Conservation (phyloP, 176 grass and related monocot species). For the Stipa capillata region DNA sequence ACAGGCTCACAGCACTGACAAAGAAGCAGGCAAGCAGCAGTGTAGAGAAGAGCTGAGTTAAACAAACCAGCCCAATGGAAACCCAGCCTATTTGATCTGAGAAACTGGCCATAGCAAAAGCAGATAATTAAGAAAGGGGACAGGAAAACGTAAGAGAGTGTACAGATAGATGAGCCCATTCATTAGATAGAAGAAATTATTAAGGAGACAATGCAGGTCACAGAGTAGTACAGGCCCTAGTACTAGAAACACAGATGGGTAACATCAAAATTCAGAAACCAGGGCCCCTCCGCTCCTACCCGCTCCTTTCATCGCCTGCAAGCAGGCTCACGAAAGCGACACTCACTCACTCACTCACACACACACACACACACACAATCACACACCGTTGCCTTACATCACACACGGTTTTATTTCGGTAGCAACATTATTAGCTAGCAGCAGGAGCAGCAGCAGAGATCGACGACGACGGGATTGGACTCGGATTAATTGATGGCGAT, state of each 20-base stretch:
- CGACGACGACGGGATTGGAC: neutral
- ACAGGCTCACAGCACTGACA: neutral
- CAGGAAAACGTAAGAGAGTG: neutral
- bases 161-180: neutral
- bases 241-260: neutral
- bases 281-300: neutral
- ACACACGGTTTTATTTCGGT: neutral
- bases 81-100: neutral
- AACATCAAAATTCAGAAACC: neutral
- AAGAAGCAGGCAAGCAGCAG: neutral
- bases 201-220: neutral
- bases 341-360: too few species aligned
- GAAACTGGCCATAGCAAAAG: neutral
- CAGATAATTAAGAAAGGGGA: neutral
- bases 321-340: neutral
- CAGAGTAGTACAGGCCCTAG: neutral
- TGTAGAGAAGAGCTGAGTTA: neutral
- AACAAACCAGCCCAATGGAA: neutral
- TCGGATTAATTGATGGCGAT: neutral
- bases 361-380: neutral
- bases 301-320: neutral
- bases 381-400: neutral
- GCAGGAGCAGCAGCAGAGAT: neutral
- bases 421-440: conserved; percentile 18
- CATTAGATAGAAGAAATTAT: neutral